These are phyloP conservation scores for Desmodesmus armatus DNA, from an alignment of 139 green algal species.

Conservation along the genomic window DNA sequence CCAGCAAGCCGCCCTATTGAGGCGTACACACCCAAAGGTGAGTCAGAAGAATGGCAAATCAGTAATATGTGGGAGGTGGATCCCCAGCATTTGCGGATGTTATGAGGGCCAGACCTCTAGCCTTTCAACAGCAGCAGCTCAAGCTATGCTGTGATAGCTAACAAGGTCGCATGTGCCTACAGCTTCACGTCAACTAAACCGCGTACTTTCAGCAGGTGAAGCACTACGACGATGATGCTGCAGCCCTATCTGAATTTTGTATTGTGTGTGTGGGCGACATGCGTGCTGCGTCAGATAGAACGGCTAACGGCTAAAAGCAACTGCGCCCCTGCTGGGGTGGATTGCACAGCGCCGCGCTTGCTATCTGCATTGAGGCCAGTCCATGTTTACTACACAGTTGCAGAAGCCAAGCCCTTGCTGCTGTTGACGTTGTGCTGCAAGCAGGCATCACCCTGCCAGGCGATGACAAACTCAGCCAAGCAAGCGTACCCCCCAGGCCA, in stretches of 20 bases:
- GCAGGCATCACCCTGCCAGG: neutral
- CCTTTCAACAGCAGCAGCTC: no score
- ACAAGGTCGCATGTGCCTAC: no score
- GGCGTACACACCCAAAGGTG: no score
- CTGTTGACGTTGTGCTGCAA: neutral
- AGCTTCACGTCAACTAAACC: conserved; percentile 27
- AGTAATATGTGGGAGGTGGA: no score
- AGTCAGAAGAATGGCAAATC: no score
- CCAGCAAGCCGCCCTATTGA: no score
- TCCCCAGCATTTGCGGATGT: no score
- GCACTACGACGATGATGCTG: conserved; percentile 22
- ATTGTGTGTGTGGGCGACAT: conserved; percentile 52
- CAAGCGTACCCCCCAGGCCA: no score
- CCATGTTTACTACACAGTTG: neutral
- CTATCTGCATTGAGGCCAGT: neutral
- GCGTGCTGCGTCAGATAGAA: neutral
- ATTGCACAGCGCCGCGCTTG: neutral
- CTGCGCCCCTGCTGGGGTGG: neutral
- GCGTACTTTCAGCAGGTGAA: conserved; percentile 42
- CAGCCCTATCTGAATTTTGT: neutral
- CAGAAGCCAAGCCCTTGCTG: neutral
- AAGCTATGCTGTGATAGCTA: no score
- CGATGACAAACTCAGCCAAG: no score
- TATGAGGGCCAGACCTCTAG: no score
- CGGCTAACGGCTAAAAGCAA: neutral